phyloP scores from a whole-genome alignment of 768 basidiomycete species.

The Pulveroboletus ravenelii region DNA sequence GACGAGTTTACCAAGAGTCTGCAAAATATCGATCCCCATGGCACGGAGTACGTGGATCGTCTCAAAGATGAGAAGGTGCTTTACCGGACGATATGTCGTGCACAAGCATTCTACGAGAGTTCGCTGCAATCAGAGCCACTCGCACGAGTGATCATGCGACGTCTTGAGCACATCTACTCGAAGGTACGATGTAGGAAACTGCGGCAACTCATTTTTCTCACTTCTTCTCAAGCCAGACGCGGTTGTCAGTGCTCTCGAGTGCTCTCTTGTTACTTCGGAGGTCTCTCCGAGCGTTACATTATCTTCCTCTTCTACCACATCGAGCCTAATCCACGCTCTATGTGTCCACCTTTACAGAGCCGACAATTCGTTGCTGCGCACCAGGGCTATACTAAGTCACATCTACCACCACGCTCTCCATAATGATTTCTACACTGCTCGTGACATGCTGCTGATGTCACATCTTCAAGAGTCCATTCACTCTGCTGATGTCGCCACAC shows the following conservation, averaged over 20 bases:
- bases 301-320: slow-evolving; percentile 49
- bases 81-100: slow-evolving; percentile 89
- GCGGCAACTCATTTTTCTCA: slow-evolving; percentile 1
- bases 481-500: slow-evolving; percentile 93
- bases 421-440: slow-evolving; percentile 93
- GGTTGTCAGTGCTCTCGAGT: slow-evolving; percentile 86
- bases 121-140: slow-evolving; percentile 73
- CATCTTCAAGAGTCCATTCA: slow-evolving; percentile 96
- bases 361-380: slow-evolving; percentile 86
- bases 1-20: slow-evolving; percentile 97
- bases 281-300: slow-evolving; percentile 63
- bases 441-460: slow-evolving; percentile 98
- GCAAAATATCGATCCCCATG: slow-evolving; percentile 98
- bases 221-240: slow-evolving; percentile 70
- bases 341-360: slow-evolving; percentile 92
- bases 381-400: slow-evolving; percentile 95
- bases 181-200: slow-evolving; percentile 52
- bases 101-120: slow-evolving; percentile 88
- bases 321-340: slow-evolving; percentile 79
- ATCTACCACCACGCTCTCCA: slow-evolving; percentile 96
- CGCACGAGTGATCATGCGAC: slow-evolving; percentile 87
- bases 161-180: slow-evolving; percentile 96
- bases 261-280: slow-evolving; percentile 52
- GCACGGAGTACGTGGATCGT: slow-evolving; percentile 97
- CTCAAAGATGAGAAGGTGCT: slow-evolving; percentile 94